phyloP scores from a whole-genome alignment of 768 basidiomycete genomes.

The Lactifluus hygrophoroides region DNA sequence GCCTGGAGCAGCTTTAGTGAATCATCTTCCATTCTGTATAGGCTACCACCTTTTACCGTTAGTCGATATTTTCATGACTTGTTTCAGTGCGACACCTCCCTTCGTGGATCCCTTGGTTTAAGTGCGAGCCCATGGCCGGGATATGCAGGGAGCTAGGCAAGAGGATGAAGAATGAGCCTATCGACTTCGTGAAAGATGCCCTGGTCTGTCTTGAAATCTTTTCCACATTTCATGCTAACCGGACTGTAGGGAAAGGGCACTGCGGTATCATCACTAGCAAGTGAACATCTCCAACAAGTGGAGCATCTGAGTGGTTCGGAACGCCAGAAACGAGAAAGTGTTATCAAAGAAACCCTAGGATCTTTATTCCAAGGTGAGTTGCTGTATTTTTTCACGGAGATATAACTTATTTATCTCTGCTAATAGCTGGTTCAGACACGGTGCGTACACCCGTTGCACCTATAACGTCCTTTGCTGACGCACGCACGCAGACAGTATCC shows the following conservation, averaged over 20 bases:
- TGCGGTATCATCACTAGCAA: neutral
- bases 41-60: neutral
- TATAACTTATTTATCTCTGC: neutral
- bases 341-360: neutral
- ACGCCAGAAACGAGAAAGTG: neutral
- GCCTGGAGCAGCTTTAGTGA: constrained; percentile 1
- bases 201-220: neutral
- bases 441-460: neutral
- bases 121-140: neutral
- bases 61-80: neutral
- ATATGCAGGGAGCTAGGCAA: neutral
- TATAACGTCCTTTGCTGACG: neutral
- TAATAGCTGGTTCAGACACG: neutral
- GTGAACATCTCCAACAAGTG: neutral
- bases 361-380: neutral
- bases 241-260: neutral
- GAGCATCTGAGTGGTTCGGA: neutral
- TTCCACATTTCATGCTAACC: neutral
- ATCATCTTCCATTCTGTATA: constrained; percentile 1
- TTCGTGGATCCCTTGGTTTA: constrained; percentile 5
- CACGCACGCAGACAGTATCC: neutral
- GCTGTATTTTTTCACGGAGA: too few species aligned
- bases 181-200: constrained; percentile 1
- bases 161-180: neutral
- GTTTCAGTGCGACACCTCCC: neutral